phyloP scores from a whole-genome alignment of 345 rosid genomes.

The Camelina hispida region DNA sequence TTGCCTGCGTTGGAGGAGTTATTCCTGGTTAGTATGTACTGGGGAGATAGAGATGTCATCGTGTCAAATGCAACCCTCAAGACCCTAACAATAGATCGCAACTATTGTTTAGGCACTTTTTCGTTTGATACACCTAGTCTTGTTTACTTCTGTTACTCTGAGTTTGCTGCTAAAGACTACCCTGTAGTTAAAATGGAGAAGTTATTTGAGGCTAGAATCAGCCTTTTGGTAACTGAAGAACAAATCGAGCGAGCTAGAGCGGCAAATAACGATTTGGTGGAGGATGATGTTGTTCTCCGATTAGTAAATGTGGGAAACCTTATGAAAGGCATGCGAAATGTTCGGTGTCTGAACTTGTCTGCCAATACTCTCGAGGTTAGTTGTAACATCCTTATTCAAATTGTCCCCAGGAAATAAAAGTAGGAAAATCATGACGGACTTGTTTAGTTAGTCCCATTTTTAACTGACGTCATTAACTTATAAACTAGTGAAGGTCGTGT shows the following conservation, averaged over 20 bases:
- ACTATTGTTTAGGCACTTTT: accelerated
- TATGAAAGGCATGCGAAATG: conserved; percentile 2
- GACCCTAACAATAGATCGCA: not conserved
- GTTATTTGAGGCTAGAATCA: not conserved
- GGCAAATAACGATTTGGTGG: not conserved
- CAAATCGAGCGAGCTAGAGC: not conserved
- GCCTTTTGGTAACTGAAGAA: not conserved
- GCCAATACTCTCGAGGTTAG: not conserved
- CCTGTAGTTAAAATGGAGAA: not conserved
- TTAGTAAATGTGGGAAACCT: not conserved
- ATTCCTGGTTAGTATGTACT: not conserved
- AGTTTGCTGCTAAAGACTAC: not conserved
- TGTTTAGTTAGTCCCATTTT: too few relatives aligned
- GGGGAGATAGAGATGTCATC: not conserved
- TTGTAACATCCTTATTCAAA: not conserved
- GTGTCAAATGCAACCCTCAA: conserved; percentile 30
- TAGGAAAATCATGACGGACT: not conserved
- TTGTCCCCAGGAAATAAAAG: not conserved
- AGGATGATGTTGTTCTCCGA: not conserved
- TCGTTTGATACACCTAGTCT: conserved; percentile 25
- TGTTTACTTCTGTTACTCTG: not conserved
- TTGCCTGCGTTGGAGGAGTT: not conserved
- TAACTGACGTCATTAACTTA: not conserved
- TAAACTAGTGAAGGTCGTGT: not conserved
- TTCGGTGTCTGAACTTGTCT: not conserved